Conservation (phyloP, 352 stramenopile genomes). For the Globisporangium lucens region DNA sequence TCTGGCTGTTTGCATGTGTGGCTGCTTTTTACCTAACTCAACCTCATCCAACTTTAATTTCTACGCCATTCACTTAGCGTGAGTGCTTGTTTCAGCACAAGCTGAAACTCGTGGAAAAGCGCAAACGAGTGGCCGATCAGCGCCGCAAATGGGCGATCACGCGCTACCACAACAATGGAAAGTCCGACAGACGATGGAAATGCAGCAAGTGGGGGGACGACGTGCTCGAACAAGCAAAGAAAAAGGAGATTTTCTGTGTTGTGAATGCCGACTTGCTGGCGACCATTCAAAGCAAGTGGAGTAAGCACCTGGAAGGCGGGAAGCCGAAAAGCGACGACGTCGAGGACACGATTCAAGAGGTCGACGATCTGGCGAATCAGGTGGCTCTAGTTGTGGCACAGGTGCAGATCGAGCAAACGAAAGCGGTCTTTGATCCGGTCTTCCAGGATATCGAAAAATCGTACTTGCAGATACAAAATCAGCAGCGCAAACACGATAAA, state of each 20-base stretch:
- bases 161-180: conserved; percentile 51
- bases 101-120: conserved; percentile 28
- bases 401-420: conserved; percentile 56
- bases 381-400: conserved; percentile 38
- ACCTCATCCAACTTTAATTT: not conserved
- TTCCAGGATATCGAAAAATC: conserved; percentile 50
- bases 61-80: conserved; percentile 28
- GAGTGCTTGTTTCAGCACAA: conserved; percentile 54
- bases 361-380: conserved; percentile 41
- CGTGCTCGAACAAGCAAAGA: conserved; percentile 48
- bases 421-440: conserved; percentile 60
- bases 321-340: conserved; percentile 19
- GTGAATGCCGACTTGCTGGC: conserved; percentile 49
- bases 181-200: conserved; percentile 54
- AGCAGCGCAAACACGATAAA: conserved; percentile 27
- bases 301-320: conserved; percentile 22
- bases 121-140: conserved; percentile 42
- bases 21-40: not conserved
- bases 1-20: not conserved
- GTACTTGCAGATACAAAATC: conserved; percentile 38
- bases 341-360: conserved; percentile 25
- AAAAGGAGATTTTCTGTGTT: conserved; percentile 46
- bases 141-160: conserved; percentile 50
- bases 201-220: conserved; percentile 41
- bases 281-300: conserved; percentile 54